Evolutionary conservation across 2,329 filamentous ascomycete genomes (phyloP), one percentile per base, ranked within the genome.

Genomic region (Cercospora janseana): DNA sequence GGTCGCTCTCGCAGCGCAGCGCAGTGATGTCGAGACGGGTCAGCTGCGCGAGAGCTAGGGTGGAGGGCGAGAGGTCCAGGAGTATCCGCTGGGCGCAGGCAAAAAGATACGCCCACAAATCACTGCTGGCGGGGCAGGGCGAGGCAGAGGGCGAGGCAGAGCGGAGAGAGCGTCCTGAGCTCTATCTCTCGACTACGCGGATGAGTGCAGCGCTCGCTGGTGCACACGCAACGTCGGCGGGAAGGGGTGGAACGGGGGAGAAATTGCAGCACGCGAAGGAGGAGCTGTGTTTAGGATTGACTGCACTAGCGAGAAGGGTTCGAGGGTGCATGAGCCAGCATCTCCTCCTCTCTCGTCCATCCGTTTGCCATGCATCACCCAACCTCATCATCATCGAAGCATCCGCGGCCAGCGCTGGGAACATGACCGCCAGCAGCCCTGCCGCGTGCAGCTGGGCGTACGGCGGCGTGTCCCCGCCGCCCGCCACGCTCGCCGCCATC

Each of bases 11-110:
- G 21, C 13, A 38, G 34, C 42, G 31, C 42, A 7, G 37, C 34
- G 49, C 34, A 35, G 37, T 29, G 41, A 51, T 51, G 49, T 45
- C 42, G 28, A 32, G 40, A 40, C 21, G 26, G 41, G 46, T 49
- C 38, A 49, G 46, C 46, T 43, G 38, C 27, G 13, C 31, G 34
- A n/a, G n/a, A 41, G 37, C 29, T 23, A 40, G 27, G 28, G 46
- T 35, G 34, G 46, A 40, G 35, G 35, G 20, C 24, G 21, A 23
- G 38, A 18, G 37, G 46, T 35, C 31, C 18, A 26, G 26, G 23
- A 31, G 44, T 31, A n/a, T 40, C n/a, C 26, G 35, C 35, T 40
- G 35, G 35, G 35, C n/a, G n/a, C n/a, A n/a, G n/a, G n/a, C 23
- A 20, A 26, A 13, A 13, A 40, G 20, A 40, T 23, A 24, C 35